A percentile compares a stretch with the other conserved stretches of the same genome.
Conservation (phyloP, 202 grass and related monocot species). For the Panicum hallii region DNA sequence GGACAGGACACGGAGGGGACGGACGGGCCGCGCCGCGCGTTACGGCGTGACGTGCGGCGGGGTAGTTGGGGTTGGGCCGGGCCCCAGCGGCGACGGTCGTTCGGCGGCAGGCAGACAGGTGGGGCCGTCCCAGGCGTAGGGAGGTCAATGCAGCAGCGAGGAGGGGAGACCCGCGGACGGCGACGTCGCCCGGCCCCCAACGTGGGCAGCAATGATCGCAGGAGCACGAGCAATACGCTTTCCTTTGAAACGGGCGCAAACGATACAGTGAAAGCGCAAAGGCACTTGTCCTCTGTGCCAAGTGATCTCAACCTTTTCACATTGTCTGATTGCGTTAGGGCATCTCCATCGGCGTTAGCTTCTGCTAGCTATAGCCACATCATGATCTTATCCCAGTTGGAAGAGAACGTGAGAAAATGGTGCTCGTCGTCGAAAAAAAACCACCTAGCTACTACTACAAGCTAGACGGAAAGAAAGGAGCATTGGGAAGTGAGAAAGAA, state of each 20-base stretch:
- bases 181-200: neutral
- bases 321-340: neutral
- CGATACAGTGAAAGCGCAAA: neutral
- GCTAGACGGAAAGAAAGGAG: neutral
- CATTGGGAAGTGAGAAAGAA: neutral
- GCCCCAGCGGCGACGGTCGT: slow-evolving; percentile 8
- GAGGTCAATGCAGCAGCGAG: neutral
- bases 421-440: neutral
- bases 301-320: neutral
- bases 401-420: neutral
- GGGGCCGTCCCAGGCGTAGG: neutral
- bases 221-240: neutral
- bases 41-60: slow-evolving; percentile 43
- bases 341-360: neutral
- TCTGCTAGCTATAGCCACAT: neutral
- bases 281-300: neutral
- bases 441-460: neutral
- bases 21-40: slow-evolving; percentile 5
- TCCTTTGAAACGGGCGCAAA: neutral
- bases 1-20: slow-evolving; percentile 26
- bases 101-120: slow-evolving; percentile 27
- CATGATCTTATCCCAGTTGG: neutral
- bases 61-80: neutral
- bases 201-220: neutral
- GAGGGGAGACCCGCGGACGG: neutral